Evolutionary conservation across 495 filamentous ascomycete genomes (phyloP).

Genomic region (Penicillium malachiteum): DNA sequence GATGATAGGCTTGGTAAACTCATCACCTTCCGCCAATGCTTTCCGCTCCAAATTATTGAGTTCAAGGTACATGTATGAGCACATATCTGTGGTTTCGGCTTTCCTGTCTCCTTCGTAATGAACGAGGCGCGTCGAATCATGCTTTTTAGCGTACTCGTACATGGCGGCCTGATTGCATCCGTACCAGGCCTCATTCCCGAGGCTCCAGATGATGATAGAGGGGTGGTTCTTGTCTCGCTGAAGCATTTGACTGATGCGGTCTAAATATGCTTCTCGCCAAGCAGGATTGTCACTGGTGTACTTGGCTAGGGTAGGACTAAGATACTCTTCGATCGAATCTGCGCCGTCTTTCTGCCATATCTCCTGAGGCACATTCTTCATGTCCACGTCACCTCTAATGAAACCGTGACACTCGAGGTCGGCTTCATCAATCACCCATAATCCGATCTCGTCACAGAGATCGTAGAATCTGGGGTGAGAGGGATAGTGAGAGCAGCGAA

Average conservation of each 20-base stretch:
- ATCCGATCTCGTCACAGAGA: constrained; percentile 65
- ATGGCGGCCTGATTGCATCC: constrained; percentile 63
- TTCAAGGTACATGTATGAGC: constrained; percentile 63
- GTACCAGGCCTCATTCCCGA: constrained; percentile 70
- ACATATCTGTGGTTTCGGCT: constrained; percentile 62
- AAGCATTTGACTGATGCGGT: constrained; percentile 62
- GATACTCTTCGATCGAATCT: background rate
- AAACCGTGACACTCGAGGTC: constrained; percentile 73
- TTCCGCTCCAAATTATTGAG: constrained; percentile 45
- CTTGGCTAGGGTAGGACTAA: constrained; percentile 48
- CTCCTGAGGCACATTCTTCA: background rate
- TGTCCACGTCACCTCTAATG: background rate
- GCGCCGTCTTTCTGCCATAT: background rate
- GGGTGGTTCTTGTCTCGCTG: constrained; percentile 66
- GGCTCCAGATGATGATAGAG: constrained; percentile 66
- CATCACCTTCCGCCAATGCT: constrained; percentile 33
- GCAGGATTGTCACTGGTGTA: constrained; percentile 61
- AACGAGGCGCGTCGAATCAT: constrained; percentile 56
- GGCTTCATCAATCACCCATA: constrained; percentile 71
- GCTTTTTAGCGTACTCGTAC: constrained; percentile 57
- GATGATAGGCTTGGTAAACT: constrained; percentile 56
- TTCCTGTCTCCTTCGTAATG: constrained; percentile 67
- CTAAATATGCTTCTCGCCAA: constrained; percentile 65
- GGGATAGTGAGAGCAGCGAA: constrained; percentile 63
- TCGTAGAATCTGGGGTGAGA: constrained; percentile 56